A percentile compares a stretch with the other conserved stretches of the same genome.
These are phyloP conservation scores for Exserohilum turcica DNA, from an alignment of 2,329 filamentous ascomycete genomes.

Conservation along the genomic window DNA sequence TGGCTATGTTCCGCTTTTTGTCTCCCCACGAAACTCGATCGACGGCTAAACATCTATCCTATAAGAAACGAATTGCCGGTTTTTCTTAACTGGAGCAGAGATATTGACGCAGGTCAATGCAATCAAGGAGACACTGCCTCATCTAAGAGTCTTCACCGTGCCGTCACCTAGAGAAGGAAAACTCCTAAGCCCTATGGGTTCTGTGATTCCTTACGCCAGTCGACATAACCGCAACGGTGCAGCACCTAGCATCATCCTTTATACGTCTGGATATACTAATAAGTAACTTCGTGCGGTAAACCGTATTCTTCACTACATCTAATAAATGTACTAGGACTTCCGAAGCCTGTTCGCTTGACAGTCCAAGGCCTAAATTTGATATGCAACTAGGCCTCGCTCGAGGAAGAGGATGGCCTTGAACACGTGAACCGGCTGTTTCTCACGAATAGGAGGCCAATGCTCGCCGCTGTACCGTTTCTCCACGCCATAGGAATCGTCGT, in stretches of 20 bases:
- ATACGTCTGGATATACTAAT: conserved; percentile 1
- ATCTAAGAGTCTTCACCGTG: too few relatives aligned
- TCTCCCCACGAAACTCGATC: conserved; percentile 1
- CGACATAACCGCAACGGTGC: neutral
- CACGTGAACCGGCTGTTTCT: neutral
- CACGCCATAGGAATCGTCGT: conserved; percentile 1
- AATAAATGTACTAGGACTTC: neutral
- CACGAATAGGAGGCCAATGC: neutral
- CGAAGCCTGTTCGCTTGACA: conserved; percentile 1
- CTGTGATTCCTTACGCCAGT: neutral
- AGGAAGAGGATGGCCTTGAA: neutral
- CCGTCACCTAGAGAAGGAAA: too few relatives aligned
- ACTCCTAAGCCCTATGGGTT: neutral
- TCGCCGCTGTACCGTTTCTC: neutral
- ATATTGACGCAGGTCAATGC: too few relatives aligned
- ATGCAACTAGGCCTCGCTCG: neutral
- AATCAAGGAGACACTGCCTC: too few relatives aligned
- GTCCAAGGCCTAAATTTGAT: neutral
- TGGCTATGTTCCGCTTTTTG: conserved; percentile 1
- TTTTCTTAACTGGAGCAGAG: too few relatives aligned
- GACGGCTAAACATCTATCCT: neutral
- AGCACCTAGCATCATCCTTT: neutral
- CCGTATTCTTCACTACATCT: neutral
- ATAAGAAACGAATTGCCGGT: neutral
- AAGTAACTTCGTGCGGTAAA: neutral